phyloP scores from a whole-genome alignment of 352 stramenopile genomes.

The Phytophthora colocasiae region DNA sequence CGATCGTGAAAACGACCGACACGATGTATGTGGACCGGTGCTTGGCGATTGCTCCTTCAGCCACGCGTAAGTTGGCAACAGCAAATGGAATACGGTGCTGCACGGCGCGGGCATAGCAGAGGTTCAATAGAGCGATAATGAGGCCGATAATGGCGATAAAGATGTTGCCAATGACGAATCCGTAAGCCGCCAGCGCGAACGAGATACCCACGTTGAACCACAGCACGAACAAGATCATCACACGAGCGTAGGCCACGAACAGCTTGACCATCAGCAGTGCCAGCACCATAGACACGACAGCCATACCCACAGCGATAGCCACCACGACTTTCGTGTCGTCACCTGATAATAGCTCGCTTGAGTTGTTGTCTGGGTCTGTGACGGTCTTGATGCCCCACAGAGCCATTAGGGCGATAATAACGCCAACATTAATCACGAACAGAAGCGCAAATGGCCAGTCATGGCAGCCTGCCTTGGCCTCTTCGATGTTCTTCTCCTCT shows the following conservation, averaged over 20 bases:
- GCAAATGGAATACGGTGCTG: slow-evolving; percentile 95
- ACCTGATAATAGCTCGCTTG: slow-evolving; percentile 52
- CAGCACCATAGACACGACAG: slow-evolving; percentile 64
- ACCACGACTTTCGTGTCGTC: slow-evolving; percentile 74
- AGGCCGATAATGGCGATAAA: slow-evolving; percentile 71
- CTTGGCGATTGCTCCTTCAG: slow-evolving; percentile 88
- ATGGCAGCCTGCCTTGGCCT: slow-evolving; percentile 51
- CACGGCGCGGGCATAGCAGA: slow-evolving; percentile 90
- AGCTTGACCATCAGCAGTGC: slow-evolving; percentile 79
- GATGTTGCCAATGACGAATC: slow-evolving; percentile 71
- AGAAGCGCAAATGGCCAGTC: slow-evolving; percentile 84
- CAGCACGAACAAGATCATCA: slow-evolving; percentile 87
- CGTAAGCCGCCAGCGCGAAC: slow-evolving; percentile 70
- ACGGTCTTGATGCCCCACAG: slow-evolving; percentile 77
- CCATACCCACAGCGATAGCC: slow-evolving; percentile 59
- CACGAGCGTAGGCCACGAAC: slow-evolving; percentile 77
- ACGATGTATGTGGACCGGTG: slow-evolving; percentile 90
- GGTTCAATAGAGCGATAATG: slow-evolving; percentile 70
- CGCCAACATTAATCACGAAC: slow-evolving; percentile 80
- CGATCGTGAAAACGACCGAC: slow-evolving; percentile 86
- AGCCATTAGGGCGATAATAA: slow-evolving; percentile 72
- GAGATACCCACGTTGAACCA: slow-evolving; percentile 88
- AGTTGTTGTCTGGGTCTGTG: slow-evolving; percentile 48
- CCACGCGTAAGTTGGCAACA: slow-evolving; percentile 91
- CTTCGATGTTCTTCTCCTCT: slow-evolving; percentile 30